Conservation (phyloP, 305 asterid genomes). For the Rubia tinctorum region DNA sequence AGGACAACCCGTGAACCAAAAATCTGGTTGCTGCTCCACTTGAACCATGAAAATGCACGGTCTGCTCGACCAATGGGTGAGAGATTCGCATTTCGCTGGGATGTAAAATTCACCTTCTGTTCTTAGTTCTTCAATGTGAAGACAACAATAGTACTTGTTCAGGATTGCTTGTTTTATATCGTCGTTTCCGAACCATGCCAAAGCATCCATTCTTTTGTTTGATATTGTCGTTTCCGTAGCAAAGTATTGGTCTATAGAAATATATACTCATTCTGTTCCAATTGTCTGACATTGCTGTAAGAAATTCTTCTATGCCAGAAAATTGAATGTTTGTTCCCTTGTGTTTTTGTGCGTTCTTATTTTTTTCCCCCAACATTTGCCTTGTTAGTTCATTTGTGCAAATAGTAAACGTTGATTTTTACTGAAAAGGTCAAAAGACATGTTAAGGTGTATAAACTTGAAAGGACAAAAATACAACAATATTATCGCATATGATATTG, state of each 20-base stretch:
- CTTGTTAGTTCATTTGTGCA: too few relatives aligned
- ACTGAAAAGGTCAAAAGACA: too few relatives aligned
- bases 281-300: neutral
- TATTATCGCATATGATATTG: too few relatives aligned
- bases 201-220: conserved; percentile 40
- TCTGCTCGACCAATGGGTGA: conserved; percentile 21
- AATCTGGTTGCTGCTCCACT: conserved; percentile 42
- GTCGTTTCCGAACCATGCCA: conserved; percentile 18
- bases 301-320: neutral
- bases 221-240: conserved; percentile 13
- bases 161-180: conserved; percentile 13
- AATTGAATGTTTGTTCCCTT: neutral
- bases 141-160: conserved; percentile 10
- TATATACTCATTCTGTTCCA: conserved; percentile 17
- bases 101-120: conserved; percentile 24
- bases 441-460: too few relatives aligned
- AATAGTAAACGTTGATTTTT: too few relatives aligned
- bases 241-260: conserved; percentile 33
- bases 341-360: neutral
- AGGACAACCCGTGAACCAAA: conserved; percentile 43
- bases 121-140: conserved; percentile 22
- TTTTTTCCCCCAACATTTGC: neutral
- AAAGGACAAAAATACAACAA: too few relatives aligned
- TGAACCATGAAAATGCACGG: conserved; percentile 10
- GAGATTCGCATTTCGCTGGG: conserved; percentile 11